Conservation (phyloP, 2,329 filamentous ascomycete species). For the Clonostachys byssicola region DNA sequence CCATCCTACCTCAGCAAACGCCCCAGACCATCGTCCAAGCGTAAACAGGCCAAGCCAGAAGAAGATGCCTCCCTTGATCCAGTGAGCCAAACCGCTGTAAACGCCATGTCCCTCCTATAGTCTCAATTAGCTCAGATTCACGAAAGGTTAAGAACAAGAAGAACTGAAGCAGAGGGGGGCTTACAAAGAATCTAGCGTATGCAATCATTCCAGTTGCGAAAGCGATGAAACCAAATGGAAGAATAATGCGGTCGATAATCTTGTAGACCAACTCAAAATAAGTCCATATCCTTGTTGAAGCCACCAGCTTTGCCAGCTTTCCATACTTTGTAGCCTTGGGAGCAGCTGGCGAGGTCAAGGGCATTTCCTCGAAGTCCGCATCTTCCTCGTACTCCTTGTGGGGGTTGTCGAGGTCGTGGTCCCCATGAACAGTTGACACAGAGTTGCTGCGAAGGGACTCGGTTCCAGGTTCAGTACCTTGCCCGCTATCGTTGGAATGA, state of each 20-base stretch:
- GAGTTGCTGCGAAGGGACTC: slow-evolving; percentile 64
- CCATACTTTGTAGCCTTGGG: slow-evolving; percentile 36
- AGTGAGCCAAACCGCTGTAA: slow-evolving; percentile 87
- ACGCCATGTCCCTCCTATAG: slow-evolving; percentile 60
- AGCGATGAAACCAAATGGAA: slow-evolving; percentile 73
- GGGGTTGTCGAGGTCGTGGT: slow-evolving; percentile 33
- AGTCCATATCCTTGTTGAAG: slow-evolving; percentile 52
- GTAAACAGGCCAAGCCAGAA: slow-evolving; percentile 89
- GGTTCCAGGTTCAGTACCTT: slow-evolving; percentile 68
- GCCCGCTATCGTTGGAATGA: slow-evolving; percentile 67
- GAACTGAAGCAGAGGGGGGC: slow-evolving; percentile 23
- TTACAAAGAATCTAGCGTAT: slow-evolving; percentile 80
- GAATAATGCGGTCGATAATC: slow-evolving; percentile 69
- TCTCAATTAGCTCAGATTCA: not conserved
- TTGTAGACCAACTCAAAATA: slow-evolving; percentile 58
- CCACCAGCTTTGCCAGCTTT: slow-evolving; percentile 47
- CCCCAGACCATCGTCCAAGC: slow-evolving; percentile 83
- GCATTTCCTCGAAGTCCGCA: slow-evolving; percentile 27
- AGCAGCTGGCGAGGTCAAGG: slow-evolving; percentile 15
- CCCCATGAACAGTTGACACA: slow-evolving; percentile 50
- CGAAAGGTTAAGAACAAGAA: not conserved
- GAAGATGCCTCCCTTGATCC: slow-evolving; percentile 92
- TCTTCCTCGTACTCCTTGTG: slow-evolving; percentile 46
- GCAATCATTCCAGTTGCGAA: slow-evolving; percentile 70
- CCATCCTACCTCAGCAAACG: slow-evolving; percentile 89